A percentile compares a stretch with the other conserved stretches of the same genome.
Evolutionary conservation across 2,329 filamentous ascomycete species (phyloP).

Genomic region (Ceratocystis smalleyi): DNA sequence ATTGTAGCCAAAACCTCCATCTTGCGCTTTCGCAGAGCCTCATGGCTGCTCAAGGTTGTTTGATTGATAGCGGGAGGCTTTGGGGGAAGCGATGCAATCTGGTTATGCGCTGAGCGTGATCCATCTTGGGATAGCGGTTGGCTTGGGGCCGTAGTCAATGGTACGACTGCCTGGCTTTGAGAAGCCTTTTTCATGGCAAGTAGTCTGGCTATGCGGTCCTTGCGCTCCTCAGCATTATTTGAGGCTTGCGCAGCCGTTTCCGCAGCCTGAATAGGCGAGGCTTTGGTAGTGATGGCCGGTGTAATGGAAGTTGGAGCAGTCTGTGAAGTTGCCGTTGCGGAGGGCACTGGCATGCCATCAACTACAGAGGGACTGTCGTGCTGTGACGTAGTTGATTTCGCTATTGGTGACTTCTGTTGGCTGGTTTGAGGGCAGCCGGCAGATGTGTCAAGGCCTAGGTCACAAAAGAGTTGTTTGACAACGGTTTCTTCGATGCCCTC

Average conservation of each 20-base stretch:
- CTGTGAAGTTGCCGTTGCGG: neutral
- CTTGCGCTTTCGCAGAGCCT: constrained; percentile 56
- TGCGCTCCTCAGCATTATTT: constrained; percentile 42
- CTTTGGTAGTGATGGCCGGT: neutral
- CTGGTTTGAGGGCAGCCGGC: constrained; percentile 14
- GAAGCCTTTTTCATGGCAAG: constrained; percentile 47
- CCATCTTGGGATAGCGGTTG: constrained; percentile 8
- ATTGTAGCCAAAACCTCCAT: constrained; percentile 58
- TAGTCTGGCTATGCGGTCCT: constrained; percentile 61
- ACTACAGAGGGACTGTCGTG: neutral
- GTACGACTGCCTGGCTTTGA: neutral
- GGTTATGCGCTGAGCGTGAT: neutral
- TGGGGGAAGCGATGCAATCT: neutral
- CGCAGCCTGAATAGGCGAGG: neutral
- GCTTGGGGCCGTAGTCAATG: constrained; percentile 11
- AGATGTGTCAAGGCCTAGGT: constrained; percentile 45
- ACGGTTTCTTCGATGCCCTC: constrained; percentile 54
- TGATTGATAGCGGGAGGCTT: neutral
- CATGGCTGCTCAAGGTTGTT: constrained; percentile 32
- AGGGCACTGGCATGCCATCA: neutral
- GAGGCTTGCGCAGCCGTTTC: neutral
- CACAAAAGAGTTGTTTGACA: constrained; percentile 49
- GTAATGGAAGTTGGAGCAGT: neutral
- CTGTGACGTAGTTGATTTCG: constrained; percentile 4
- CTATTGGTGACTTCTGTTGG: constrained; percentile 17